These are phyloP conservation scores for Cladosporium sp. DNA, from an alignment of 2,329 filamentous ascomycete species.

Conservation along the genomic window DNA sequence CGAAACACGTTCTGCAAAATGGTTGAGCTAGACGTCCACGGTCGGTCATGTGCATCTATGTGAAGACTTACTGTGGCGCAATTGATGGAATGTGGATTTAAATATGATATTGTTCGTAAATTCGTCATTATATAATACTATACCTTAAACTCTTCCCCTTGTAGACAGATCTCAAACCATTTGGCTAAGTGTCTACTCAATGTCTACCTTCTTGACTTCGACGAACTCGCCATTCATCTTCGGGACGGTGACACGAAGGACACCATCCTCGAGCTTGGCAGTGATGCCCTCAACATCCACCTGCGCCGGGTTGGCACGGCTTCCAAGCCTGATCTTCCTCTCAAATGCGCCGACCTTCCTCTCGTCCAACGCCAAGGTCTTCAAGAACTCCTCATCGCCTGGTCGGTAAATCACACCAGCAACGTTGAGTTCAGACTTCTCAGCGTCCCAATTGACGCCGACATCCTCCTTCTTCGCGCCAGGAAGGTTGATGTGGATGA, in stretches of 20 bases:
- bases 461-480: constrained; percentile 77
- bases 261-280: constrained; percentile 74
- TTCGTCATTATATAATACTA: neutral
- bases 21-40: too few relatives aligned
- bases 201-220: constrained; percentile 50
- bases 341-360: constrained; percentile 72
- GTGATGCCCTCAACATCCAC: constrained; percentile 65
- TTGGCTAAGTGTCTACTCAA: constrained; percentile 35
- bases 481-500: constrained; percentile 70
- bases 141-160: neutral
- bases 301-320: constrained; percentile 51
- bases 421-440: constrained; percentile 61
- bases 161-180: neutral
- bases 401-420: constrained; percentile 70
- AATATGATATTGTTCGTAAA: neutral
- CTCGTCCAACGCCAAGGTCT: constrained; percentile 60
- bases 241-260: constrained; percentile 72
- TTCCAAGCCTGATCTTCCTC: constrained; percentile 60
- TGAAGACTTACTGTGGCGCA: too few relatives aligned
- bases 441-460: constrained; percentile 70
- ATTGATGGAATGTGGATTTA: too few relatives aligned
- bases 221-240: constrained; percentile 64
- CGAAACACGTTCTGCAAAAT: too few relatives aligned
- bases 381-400: constrained; percentile 65
- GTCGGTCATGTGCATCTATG: too few relatives aligned